These are phyloP conservation scores for Euphrasia arctica DNA, from an alignment of 305 asterid species.

Conservation along the genomic window DNA sequence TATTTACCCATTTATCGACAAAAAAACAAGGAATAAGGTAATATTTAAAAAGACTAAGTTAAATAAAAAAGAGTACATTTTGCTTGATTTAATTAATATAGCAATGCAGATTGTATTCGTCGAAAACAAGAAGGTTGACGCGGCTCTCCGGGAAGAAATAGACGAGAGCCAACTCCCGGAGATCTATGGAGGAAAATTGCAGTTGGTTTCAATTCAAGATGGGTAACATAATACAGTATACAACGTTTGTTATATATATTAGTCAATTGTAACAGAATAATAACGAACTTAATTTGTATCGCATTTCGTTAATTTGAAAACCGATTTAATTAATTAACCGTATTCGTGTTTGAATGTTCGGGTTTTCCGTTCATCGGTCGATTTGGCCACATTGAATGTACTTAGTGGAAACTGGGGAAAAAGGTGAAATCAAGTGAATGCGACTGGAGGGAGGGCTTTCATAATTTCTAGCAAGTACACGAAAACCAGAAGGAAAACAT, in stretches of 20 bases:
- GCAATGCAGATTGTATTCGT: conserved; percentile 52
- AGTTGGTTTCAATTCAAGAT: conserved; percentile 66
- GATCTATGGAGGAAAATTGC: conserved; percentile 71
- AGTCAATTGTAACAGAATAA: too few relatives aligned
- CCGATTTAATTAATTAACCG: too few relatives aligned
- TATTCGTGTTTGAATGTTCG: too few relatives aligned
- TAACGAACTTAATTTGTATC: too few relatives aligned
- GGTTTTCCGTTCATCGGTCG: background rate
- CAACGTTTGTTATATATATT: too few relatives aligned
- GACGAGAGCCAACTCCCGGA: conserved; percentile 77
- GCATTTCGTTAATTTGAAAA: too few relatives aligned
- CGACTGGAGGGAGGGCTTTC: background rate
- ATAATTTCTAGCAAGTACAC: conserved; percentile 3
- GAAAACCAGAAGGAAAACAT: background rate
- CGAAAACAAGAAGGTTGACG: conserved; percentile 42
- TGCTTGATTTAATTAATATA: background rate
- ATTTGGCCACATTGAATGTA: background rate
- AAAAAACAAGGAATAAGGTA: conserved; percentile 68
- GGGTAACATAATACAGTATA: conserved; percentile 16
- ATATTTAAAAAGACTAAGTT: too few relatives aligned
- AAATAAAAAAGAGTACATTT: too few relatives aligned
- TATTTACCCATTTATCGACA: conserved; percentile 61
- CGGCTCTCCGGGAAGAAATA: conserved; percentile 57
- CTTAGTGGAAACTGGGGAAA: background rate
- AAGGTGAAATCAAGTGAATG: conserved; percentile 1